These are phyloP conservation scores for Wickerhamiella hasegawae DNA, from an alignment of 805 yeast genomes.

Conservation along the genomic window DNA sequence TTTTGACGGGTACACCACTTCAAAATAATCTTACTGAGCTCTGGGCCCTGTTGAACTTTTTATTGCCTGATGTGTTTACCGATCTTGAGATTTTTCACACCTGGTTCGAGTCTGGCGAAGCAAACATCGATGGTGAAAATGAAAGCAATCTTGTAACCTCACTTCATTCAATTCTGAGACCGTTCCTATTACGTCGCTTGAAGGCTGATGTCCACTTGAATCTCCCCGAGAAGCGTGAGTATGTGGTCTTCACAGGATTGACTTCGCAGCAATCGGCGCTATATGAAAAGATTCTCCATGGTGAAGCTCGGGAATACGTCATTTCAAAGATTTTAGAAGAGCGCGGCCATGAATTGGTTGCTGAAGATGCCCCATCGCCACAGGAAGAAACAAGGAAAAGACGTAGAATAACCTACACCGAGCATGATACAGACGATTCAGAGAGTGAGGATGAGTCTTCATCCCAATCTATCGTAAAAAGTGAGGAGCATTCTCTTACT, in stretches of 20 bases:
- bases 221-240: slow-evolving; percentile 83
- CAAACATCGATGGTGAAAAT: slow-evolving; percentile 39
- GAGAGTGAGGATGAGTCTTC: slow-evolving; percentile 19
- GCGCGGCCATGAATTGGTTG: slow-evolving; percentile 1
- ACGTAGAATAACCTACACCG: background rate
- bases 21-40: slow-evolving; percentile 82
- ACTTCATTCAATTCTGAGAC: slow-evolving; percentile 75
- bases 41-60: slow-evolving; percentile 84
- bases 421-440: background rate
- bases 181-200: slow-evolving; percentile 70
- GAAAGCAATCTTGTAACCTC: slow-evolving; percentile 52
- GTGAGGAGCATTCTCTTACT: slow-evolving; percentile 6
- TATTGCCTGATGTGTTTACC: slow-evolving; percentile 82
- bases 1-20: slow-evolving; percentile 91
- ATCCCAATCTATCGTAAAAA: slow-evolving; percentile 4
- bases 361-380: background rate
- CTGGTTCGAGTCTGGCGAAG: slow-evolving; percentile 66
- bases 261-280: slow-evolving; percentile 47
- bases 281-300: slow-evolving; percentile 33
- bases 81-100: slow-evolving; percentile 79
- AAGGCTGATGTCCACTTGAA: slow-evolving; percentile 53
- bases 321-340: slow-evolving; percentile 15
- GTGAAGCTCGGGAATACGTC: slow-evolving; percentile 22
- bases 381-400: background rate
- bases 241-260: slow-evolving; percentile 57